phyloP scores from a whole-genome alignment of 495 filamentous ascomycete genomes.

The Aspergillus avenaceus region DNA sequence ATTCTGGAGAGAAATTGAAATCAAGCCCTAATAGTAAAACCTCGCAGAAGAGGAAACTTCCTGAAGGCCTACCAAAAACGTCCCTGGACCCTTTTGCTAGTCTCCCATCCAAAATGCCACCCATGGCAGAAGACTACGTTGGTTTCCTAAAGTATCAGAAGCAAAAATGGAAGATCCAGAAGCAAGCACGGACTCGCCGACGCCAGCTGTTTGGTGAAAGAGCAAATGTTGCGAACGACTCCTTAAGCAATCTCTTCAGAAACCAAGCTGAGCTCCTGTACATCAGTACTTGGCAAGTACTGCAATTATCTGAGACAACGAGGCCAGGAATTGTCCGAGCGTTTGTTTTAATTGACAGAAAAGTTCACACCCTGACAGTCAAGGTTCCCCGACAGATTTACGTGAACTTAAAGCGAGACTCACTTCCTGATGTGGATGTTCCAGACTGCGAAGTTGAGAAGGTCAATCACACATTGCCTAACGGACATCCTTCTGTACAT shows the following conservation, averaged over 20 bases:
- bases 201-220: slow-evolving; percentile 93
- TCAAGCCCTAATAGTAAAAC: slow-evolving; percentile 60
- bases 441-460: slow-evolving; percentile 85
- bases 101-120: slow-evolving; percentile 82
- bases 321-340: slow-evolving; percentile 81
- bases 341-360: slow-evolving; percentile 88
- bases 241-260: slow-evolving; percentile 81
- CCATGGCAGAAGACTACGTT: slow-evolving; percentile 78
- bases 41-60: slow-evolving; percentile 80
- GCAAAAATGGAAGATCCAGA: slow-evolving; percentile 98
- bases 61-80: slow-evolving; percentile 57
- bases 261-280: slow-evolving; percentile 87
- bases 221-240: slow-evolving; percentile 59
- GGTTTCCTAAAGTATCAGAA: slow-evolving; percentile 95
- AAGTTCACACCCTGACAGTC: slow-evolving; percentile 82
- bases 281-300: slow-evolving; percentile 87
- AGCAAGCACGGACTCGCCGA: slow-evolving; percentile 79
- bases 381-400: slow-evolving; percentile 87
- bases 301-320: slow-evolving; percentile 78
- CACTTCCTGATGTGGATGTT: slow-evolving; percentile 86
- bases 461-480: slow-evolving; percentile 85
- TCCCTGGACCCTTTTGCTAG: slow-evolving; percentile 75
- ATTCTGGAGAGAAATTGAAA: slow-evolving; percentile 65
- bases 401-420: slow-evolving; percentile 81
- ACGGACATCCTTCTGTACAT: slow-evolving; percentile 90